A percentile compares a stretch with the other conserved stretches of the same genome.
Evolutionary conservation across 345 rosid genomes (phyloP).

Genomic region (Lepidium didymum): DNA sequence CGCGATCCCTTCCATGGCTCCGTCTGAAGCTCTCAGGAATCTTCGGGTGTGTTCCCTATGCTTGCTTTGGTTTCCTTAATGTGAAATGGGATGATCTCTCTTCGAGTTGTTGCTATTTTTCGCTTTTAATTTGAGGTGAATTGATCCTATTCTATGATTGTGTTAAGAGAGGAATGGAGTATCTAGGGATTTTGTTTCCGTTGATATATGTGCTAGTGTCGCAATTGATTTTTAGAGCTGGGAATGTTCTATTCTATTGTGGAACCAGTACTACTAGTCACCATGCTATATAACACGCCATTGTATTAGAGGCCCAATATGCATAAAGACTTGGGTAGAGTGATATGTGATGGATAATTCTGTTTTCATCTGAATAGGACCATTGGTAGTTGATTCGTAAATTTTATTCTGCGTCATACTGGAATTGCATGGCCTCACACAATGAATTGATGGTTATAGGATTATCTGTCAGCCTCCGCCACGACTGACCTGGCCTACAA

Average conservation of each 20-base stretch:
- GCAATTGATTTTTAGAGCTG: conserved; percentile 2
- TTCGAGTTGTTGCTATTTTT: conserved; percentile 35
- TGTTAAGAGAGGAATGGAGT: not conserved
- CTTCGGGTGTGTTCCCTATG: conserved; percentile 59
- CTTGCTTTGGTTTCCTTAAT: not conserved
- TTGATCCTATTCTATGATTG: conserved; percentile 7
- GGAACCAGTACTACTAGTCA: not conserved
- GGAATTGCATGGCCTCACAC: conserved; percentile 2
- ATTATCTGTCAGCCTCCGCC: conserved; percentile 68
- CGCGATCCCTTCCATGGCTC: conserved; percentile 39
- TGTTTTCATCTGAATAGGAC: not conserved
- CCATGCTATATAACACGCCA: not conserved
- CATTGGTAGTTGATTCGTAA: not conserved
- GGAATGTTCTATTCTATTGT: not conserved
- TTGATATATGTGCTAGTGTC: not conserved
- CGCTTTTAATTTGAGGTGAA: not conserved
- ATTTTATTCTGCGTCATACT: not conserved
- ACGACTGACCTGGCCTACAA: conserved; percentile 81
- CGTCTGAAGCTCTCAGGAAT: conserved; percentile 86
- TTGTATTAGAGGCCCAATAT: not conserved
- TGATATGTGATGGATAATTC: not conserved
- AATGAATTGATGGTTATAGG: conserved; percentile 45
- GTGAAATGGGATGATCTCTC: not conserved
- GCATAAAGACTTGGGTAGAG: not conserved
- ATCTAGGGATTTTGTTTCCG: not conserved